Base-by-base conservation (phyloP, 768 basidiomycete species). In the Naganishia randhawae region DNA sequence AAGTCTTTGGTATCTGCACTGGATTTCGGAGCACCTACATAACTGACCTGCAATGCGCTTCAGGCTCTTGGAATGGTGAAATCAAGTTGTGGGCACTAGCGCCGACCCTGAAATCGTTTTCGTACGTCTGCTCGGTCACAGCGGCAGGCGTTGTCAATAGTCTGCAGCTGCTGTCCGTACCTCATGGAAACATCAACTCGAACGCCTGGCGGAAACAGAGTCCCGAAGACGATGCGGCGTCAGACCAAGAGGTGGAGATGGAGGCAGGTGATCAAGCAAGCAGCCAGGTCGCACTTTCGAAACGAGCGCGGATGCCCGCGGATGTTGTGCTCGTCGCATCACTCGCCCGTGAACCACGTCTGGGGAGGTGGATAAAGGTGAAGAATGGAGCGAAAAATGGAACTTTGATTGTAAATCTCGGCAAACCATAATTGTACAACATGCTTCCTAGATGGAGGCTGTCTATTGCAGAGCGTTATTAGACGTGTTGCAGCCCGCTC, bases 81-180 rank as follows among this genome's bases (percentile, higher is more conserved):
- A 85, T 98, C 74, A 89, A 90, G 57, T 82, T 99, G 77, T 99
- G 96, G 95, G 88, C 90, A 75, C 83, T 99, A 35, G 89, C 93
- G 71, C 73, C 85, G 0, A 88, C 86, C 71, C 80, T 94, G 16
- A 89, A 86, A 74, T 88, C 88, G 0, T 95, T 99, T 80, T 48
- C 70, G 2, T 85, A 85, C 1, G 74, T 87, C 14, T 87, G 87
- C 16, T 85, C 83, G 6, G 80, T 94, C 22, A 81, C 86, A 0
- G 87, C 86, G 0, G 84, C 83, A 0, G 96, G 96, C 0, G 86
- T 95, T 66, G 83, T 97, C 76, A 99, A 99, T 81, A 91, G 92
- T 5, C 83, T 98, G 3, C 92, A 95, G 77, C 80, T 99, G 62
- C 72, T 92, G 22, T 78, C 86, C 0, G 83, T 87, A 10, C 83